Evolutionary conservation across 2,329 filamentous ascomycete genomes (phyloP), one percentile per base, ranked within the genome.

Genomic region (Ophiostoma australiae): DNA sequence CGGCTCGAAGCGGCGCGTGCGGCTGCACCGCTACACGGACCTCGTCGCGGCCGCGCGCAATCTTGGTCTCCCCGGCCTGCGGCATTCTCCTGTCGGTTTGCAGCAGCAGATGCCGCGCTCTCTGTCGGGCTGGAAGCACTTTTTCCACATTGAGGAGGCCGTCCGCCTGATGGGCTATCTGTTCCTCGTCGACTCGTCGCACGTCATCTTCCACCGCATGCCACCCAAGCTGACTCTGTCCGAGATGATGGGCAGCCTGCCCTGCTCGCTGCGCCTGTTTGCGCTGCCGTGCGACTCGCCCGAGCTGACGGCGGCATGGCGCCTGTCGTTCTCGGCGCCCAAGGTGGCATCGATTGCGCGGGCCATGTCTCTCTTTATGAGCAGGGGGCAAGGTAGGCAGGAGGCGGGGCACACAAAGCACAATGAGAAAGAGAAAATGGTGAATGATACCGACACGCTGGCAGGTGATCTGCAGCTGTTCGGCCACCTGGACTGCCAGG

Each of bases 131-230:
- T 55, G 52, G 52, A 27, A 7, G 6, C n/a, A 4, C 6, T 55
- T 27, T 4, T 55, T 65, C 13, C 27, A 6, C 23, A 17, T 23
- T 10, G 52, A 55, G 8, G 52, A 55, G 23, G 52, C 52, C 52
- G n/a, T 55, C n/a, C 52, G 52, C 52, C n/a, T 65, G 23, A 65
- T 65, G 58, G 33, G 27, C 33, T 65, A 31, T 11, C 2, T 35
- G 27, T 65, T 65, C 15, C 27, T 65, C 4, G 58, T 65, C 2
- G 58, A 65, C 58, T 65, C 58, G 27, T 65, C 58, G 33, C 58
- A 65, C 58, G 27, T 15, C 58, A 65, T 65, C 58, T 65, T 65
- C 58, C 58, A 65, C 58, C 27, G 58, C 5, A 65, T 35, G 58
- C 27, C 58, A 3, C 58, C 58, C 4, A 31, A 35, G 27, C 31